Conservation (phyloP, 139 green algal species). For the Diplosphaera chodatii region DNA sequence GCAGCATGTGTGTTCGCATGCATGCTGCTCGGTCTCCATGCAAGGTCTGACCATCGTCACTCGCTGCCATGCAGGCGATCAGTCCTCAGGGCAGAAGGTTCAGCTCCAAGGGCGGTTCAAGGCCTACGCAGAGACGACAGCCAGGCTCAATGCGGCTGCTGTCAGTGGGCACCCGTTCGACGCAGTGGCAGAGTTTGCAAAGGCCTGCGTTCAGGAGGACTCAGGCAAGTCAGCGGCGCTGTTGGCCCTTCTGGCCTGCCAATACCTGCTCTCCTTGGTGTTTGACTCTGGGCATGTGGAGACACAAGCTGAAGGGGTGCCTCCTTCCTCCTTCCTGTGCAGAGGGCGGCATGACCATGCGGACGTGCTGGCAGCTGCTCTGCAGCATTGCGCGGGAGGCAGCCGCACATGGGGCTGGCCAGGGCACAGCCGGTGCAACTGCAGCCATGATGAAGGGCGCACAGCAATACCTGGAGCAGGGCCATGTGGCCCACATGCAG, state of each 20-base stretch:
- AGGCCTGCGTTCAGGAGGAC: constrained; percentile 21
- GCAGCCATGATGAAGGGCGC: constrained; percentile 32
- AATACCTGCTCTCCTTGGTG: too few relatives aligned
- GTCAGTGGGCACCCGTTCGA: constrained; percentile 8
- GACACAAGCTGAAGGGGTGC: too few relatives aligned
- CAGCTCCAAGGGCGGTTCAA: constrained; percentile 45
- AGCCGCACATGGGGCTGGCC: constrained; percentile 3
- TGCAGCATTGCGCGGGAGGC: constrained; percentile 38
- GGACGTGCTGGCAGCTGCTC: constrained; percentile 58
- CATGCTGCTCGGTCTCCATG: too few relatives aligned
- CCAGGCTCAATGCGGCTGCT: constrained; percentile 29
- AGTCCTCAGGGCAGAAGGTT: constrained; percentile 1
- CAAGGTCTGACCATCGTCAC: too few relatives aligned
- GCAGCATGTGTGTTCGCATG: too few relatives aligned
- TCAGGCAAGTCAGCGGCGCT: too few relatives aligned
- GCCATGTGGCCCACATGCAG: constrained; percentile 53
- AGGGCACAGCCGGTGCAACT: constrained; percentile 3
- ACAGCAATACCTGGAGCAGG: constrained; percentile 48
- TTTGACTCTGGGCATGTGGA: too few relatives aligned
- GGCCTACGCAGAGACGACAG: constrained; percentile 57
- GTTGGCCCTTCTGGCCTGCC: too few relatives aligned
- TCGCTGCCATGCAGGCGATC: too few relatives aligned
- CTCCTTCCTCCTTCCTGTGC: too few relatives aligned
- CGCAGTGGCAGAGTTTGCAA: constrained; percentile 30
- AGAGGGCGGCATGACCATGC: constrained; percentile 28